Conservation (phyloP, 1,284 basidiomycete species). For the Ganoderma lucidum region DNA sequence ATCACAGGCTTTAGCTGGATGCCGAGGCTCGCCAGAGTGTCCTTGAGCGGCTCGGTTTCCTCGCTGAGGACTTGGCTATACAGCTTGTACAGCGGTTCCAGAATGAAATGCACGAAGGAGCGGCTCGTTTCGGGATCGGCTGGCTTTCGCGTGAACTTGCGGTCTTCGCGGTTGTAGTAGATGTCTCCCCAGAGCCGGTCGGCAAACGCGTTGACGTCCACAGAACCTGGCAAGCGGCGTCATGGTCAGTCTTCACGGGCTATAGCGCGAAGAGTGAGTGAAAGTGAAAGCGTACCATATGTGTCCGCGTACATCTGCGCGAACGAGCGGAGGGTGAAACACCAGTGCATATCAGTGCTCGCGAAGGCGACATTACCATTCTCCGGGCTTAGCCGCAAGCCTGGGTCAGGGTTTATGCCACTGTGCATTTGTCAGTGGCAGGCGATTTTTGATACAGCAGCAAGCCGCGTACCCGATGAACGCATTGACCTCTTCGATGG, state of each 20-base stretch:
- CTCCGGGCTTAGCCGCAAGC: slow-evolving; percentile 90
- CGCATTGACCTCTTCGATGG: slow-evolving; percentile 98
- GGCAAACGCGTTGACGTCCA: slow-evolving; percentile 78
- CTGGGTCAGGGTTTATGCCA: slow-evolving; percentile 88
- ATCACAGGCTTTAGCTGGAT: slow-evolving; percentile 93
- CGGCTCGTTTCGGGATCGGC: slow-evolving; percentile 84
- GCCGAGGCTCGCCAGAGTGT: slow-evolving; percentile 81
- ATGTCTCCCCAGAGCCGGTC: slow-evolving; percentile 98
- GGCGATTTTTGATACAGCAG: not conserved
- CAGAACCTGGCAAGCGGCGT: slow-evolving; percentile 49
- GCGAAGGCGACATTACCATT: slow-evolving; percentile 98
- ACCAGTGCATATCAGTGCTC: slow-evolving; percentile 97
- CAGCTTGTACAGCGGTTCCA: slow-evolving; percentile 97
- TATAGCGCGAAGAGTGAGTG: slow-evolving; percentile 6
- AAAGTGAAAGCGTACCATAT: slow-evolving; percentile 59
- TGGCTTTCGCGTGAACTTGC: slow-evolving; percentile 91
- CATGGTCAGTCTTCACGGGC: not conserved
- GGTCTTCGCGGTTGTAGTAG: slow-evolving; percentile 85
- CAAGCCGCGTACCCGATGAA: slow-evolving; percentile 77
- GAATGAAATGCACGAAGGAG: slow-evolving; percentile 95
- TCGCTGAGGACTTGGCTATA: slow-evolving; percentile 96
- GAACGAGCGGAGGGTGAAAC: slow-evolving; percentile 94
- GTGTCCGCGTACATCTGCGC: slow-evolving; percentile 97
- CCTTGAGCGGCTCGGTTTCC: slow-evolving; percentile 85
- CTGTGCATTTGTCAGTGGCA: slow-evolving; percentile 49